Percentiles rank a stretch among this genome's conserved stretches.
These are phyloP conservation scores for Lichtheimia ornata DNA, from an alignment of 371 early-diverging fungal species.

Conservation along the genomic window DNA sequence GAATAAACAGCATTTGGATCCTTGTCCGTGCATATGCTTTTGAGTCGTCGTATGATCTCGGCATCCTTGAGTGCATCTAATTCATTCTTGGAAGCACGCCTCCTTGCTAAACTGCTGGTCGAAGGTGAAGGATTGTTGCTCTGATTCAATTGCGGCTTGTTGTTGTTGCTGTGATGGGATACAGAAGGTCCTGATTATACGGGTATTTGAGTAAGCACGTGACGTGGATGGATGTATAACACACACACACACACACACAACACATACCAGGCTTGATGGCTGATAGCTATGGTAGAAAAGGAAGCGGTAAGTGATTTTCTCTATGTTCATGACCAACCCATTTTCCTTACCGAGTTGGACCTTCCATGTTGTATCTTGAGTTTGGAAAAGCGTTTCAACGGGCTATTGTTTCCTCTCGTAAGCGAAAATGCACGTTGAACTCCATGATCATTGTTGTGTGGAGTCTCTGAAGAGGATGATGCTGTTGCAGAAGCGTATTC, in stretches of 20 bases:
- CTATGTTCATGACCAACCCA: no score
- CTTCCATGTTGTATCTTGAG: slow-evolving; percentile 12
- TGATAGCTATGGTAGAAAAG: not conserved
- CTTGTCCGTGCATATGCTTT: slow-evolving; percentile 83
- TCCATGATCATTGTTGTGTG: slow-evolving; percentile 1
- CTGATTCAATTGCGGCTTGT: not conserved
- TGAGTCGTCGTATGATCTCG: slow-evolving; percentile 81
- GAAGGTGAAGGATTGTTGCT: not conserved
- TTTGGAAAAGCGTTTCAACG: slow-evolving; percentile 16
- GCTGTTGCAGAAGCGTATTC: no score
- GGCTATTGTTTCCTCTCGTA: slow-evolving; percentile 14
- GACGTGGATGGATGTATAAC: no score
- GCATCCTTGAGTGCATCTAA: slow-evolving; percentile 43
- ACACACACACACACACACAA: no score
- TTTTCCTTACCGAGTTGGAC: not conserved
- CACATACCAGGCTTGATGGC: slow-evolving; percentile 3
- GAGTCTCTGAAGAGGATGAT: no score
- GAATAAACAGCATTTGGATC: slow-evolving; percentile 80
- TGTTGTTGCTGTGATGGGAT: not conserved
- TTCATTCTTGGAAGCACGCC: slow-evolving; percentile 28
- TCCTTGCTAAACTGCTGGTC: slow-evolving; percentile 1
- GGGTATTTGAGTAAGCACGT: no score
- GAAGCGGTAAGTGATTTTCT: not conserved
- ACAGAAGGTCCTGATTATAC: not conserved
- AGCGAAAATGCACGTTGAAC: not conserved